Evolutionary conservation across 1,284 basidiomycete genomes (phyloP).

Genomic region (Rhodotorula sp.): DNA sequence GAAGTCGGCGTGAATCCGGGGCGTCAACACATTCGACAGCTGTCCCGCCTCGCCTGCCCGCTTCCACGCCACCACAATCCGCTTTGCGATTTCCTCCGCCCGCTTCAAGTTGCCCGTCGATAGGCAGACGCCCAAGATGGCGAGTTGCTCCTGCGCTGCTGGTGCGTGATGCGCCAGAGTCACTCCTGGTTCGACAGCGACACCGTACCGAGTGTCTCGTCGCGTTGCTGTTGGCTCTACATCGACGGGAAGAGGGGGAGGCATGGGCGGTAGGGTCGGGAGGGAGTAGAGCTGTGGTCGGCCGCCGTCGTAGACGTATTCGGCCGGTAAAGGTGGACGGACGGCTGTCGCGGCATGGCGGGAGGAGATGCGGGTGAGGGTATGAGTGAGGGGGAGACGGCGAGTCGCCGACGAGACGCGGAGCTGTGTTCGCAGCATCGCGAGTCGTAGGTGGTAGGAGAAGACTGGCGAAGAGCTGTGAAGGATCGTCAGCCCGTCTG

Average conservation of each 20-base stretch:
- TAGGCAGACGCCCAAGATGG: slow-evolving; percentile 75
- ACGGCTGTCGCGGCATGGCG: neutral
- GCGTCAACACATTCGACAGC: slow-evolving; percentile 36
- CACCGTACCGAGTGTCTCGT: neutral
- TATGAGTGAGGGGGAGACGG: neutral
- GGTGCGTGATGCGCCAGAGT: slow-evolving; percentile 7
- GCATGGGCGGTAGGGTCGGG: slow-evolving; percentile 34
- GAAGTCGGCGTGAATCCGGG: slow-evolving; percentile 41
- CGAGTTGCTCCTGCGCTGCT: slow-evolving; percentile 62
- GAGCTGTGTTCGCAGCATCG: slow-evolving; percentile 19
- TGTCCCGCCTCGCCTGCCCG: slow-evolving; percentile 12
- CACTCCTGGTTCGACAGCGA: slow-evolving; percentile 47
- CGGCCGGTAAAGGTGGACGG: neutral
- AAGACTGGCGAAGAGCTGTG: too few species aligned
- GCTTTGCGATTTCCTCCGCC: slow-evolving; percentile 40
- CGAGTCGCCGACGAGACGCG: slow-evolving; percentile 1
- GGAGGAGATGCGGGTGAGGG: neutral
- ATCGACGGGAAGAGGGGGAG: slow-evolving; percentile 37
- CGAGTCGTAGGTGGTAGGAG: too few species aligned
- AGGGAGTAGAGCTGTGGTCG: slow-evolving; percentile 29
- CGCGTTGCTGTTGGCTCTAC: slow-evolving; percentile 8
- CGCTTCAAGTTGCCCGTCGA: slow-evolving; percentile 62
- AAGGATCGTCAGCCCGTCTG: too few species aligned
- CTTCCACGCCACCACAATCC: slow-evolving; percentile 33
- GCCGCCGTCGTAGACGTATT: neutral